phyloP scores from a whole-genome alignment of 345 rosid genomes.

The Sisymbrium irio region DNA sequence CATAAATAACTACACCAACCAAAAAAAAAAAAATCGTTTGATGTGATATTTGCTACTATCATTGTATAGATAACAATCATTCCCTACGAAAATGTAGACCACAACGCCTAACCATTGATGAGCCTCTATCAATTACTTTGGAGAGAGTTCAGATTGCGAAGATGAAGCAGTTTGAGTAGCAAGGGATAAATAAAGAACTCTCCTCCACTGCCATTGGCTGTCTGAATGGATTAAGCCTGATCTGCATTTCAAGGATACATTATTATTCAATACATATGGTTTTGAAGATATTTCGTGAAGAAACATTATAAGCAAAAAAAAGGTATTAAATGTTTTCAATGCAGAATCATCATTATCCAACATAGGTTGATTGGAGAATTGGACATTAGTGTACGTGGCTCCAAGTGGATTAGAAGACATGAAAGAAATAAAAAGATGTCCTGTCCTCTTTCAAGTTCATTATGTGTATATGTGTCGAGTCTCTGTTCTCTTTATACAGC shows the following conservation, averaged over 20 bases:
- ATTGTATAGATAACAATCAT: neutral
- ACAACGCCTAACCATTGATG: neutral
- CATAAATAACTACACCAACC: slow-evolving; percentile 30
- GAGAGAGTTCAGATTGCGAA: slow-evolving; percentile 45
- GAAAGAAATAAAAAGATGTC: neutral
- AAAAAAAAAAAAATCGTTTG: neutral
- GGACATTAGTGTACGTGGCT: slow-evolving; percentile 14
- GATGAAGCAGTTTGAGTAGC: slow-evolving; percentile 92
- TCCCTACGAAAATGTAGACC: neutral
- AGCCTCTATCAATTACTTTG: neutral
- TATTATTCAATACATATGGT: neutral
- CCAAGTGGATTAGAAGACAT: neutral
- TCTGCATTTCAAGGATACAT: slow-evolving; percentile 40
- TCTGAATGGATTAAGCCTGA: slow-evolving; percentile 85
- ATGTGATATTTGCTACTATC: slow-evolving; percentile 5
- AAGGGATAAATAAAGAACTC: slow-evolving; percentile 63
- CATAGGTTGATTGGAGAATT: slow-evolving; percentile 15
- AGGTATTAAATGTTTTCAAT: neutral
- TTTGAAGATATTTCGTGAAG: neutral
- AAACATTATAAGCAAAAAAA: neutral
- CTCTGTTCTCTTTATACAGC: neutral
- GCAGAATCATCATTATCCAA: slow-evolving; percentile 11
- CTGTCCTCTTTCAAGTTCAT: slow-evolving; percentile 13
- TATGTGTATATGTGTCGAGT: slow-evolving; percentile 12
- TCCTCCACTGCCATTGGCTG: slow-evolving; percentile 91